Evolutionary conservation across 345 rosid species (phyloP), one percentile per base, ranked within the genome.

Genomic region (Heritiera littoralis): DNA sequence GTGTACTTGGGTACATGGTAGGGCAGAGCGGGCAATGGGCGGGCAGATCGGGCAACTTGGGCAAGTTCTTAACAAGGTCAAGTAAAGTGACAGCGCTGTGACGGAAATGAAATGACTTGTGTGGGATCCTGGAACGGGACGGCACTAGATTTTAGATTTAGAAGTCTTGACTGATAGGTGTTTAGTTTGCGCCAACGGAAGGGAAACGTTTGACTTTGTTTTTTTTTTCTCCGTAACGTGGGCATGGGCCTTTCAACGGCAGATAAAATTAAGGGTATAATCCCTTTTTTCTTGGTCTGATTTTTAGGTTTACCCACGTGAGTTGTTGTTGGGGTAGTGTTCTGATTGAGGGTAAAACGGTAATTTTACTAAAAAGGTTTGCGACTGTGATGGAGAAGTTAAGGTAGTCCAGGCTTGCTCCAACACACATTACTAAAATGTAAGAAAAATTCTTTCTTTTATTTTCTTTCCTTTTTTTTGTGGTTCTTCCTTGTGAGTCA

Each of bases 21-120:
- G 86, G 93, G 92, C 81, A 90, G 89, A 45, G 75, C 82, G 90
- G 88, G 89, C 85, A 86, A 52, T 35, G 30, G 5, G 20, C 74
- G 87, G 91, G 89, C 89, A 87, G 77, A 56, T 70, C 18, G 88
- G 90, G 88, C 79, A 87, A 83, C 6, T 72, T 15, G 58, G n/a
- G 28, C 28, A 23, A 23, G 28, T 23, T 23, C 28, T 23, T 23
- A 23, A 23, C 28, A 23, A 23, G 28, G 58, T 5, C 15, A 13
- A 77, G 80, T 85, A 84, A 45, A 11, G 48, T 80, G 35, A 83
- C 90, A 18, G 0, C 6, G 28, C 86, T 76, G 89, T 86, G 85
- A 86, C n/a, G 17, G 20, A 52, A 56, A 65, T 10, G 65, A 78
- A 48, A 74, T 55, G 70, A 73, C 71, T 79, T 52, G 83, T 74